A percentile compares a stretch with the other conserved stretches of the same genome.
These are phyloP conservation scores for Gloeophyllum trabeum DNA, from an alignment of 768 basidiomycete species.

Conservation along the genomic window DNA sequence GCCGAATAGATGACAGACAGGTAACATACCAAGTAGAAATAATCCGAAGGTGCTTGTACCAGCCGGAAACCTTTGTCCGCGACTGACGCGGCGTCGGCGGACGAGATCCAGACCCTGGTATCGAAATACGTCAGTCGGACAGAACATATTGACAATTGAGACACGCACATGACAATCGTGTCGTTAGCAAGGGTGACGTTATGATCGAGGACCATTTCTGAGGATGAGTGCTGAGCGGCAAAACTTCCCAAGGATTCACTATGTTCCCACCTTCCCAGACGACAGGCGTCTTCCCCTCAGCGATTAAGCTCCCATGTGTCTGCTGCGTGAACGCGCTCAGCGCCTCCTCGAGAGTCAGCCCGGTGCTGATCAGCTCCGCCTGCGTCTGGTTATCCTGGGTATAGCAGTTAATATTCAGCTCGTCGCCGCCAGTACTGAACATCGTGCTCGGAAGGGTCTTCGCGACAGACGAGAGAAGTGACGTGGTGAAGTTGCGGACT, in stretches of 20 bases:
- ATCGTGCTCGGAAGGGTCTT: constrained; percentile 20
- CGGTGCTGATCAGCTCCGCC: constrained; percentile 17
- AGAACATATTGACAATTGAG: constrained; percentile 1
- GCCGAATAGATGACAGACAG: not conserved
- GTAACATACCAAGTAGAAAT: constrained; percentile 60
- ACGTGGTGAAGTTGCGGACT: constrained; percentile 20
- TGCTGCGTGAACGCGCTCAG: constrained; percentile 23
- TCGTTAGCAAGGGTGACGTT: constrained; percentile 22
- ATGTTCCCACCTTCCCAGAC: constrained; percentile 28
- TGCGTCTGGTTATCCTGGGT: constrained; percentile 24
- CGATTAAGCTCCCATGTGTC: constrained; percentile 20
- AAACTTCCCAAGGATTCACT: not conserved
- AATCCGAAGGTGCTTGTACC: constrained; percentile 62
- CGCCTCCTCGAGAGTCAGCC: constrained; percentile 27
- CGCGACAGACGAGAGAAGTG: constrained; percentile 20
- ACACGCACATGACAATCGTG: constrained; percentile 42
- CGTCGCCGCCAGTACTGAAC: constrained; percentile 38
- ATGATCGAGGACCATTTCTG: constrained; percentile 24
- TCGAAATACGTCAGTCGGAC: constrained; percentile 1
- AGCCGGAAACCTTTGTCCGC: constrained; percentile 48
- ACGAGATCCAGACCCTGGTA: constrained; percentile 62
- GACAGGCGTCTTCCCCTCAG: constrained; percentile 33
- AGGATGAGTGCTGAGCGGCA: no score
- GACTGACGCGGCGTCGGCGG: constrained; percentile 45
- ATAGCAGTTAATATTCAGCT: constrained; percentile 30